phyloP scores from a whole-genome alignment of 2,329 filamentous ascomycete species.

The Simplicillium sp. region DNA sequence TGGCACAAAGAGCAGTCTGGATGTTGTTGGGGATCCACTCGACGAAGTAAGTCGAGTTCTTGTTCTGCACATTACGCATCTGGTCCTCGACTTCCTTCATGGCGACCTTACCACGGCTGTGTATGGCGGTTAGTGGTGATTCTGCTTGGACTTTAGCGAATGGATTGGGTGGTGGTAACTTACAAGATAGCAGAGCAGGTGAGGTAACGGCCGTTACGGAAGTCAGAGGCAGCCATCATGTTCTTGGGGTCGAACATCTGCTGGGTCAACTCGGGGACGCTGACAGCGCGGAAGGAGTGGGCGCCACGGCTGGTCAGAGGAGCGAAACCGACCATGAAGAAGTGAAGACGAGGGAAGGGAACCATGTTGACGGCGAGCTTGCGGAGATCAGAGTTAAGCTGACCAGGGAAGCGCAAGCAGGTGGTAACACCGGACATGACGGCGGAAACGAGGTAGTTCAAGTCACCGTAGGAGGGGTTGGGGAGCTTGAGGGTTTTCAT shows the following conservation, averaged over 20 bases:
- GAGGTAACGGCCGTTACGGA: slow-evolving; percentile 98
- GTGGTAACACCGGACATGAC: slow-evolving; percentile 99
- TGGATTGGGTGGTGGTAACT: slow-evolving; percentile 22
- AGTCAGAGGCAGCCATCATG: slow-evolving; percentile 99
- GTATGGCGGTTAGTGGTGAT: slow-evolving; percentile 8
- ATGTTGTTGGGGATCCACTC: slow-evolving; percentile 99
- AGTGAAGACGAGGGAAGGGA: slow-evolving; percentile 99
- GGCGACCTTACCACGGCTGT: slow-evolving; percentile 91
- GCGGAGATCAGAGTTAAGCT: slow-evolving; percentile 99
- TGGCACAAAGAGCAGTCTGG: slow-evolving; percentile 97
- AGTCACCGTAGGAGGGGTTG: slow-evolving; percentile 96
- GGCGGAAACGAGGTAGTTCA: slow-evolving; percentile 98
- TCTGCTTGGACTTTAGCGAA: not conserved
- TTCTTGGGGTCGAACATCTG: slow-evolving; percentile 99
- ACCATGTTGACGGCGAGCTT: slow-evolving; percentile 99
- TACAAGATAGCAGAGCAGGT: slow-evolving; percentile 98
- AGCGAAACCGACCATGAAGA: slow-evolving; percentile 99
- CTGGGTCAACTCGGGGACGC: slow-evolving; percentile 96
- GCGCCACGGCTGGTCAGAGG: slow-evolving; percentile 82
- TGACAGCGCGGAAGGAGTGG: slow-evolving; percentile 94
- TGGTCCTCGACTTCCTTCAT: slow-evolving; percentile 99
- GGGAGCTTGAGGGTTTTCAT: slow-evolving; percentile 99
- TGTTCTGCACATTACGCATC: slow-evolving; percentile 99
- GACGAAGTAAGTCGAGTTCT: slow-evolving; percentile 99
- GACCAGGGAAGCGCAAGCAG: slow-evolving; percentile 96